Evolutionary conservation across 1,139 yeast species (phyloP).

Genomic region (Taphrina populina): DNA sequence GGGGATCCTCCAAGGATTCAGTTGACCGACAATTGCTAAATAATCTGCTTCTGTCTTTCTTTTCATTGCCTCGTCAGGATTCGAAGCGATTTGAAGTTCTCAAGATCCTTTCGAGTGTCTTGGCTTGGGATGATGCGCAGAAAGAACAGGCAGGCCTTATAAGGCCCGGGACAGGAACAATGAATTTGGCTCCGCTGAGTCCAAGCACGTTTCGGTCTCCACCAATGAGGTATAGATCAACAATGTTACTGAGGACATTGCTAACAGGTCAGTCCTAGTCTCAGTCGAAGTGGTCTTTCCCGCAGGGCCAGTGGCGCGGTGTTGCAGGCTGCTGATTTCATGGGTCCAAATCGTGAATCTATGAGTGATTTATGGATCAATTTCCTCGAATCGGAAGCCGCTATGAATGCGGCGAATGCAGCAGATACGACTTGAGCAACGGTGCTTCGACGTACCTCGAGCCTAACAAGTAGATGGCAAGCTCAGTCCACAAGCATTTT

Average conservation of each 20-base stretch:
- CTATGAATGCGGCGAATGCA: constrained; percentile 11
- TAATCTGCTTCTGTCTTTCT: constrained; percentile 77
- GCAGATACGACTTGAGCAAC: not conserved
- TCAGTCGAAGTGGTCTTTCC: constrained; percentile 1
- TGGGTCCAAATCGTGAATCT: constrained; percentile 35
- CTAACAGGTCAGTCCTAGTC: constrained; percentile 6
- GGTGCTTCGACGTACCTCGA: not conserved
- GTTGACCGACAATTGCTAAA: constrained; percentile 77
- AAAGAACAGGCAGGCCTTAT: constrained; percentile 75
- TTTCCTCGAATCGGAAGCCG: constrained; percentile 37
- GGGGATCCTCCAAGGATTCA: constrained; percentile 56
- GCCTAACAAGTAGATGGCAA: too few species aligned
- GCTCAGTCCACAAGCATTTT: too few species aligned
- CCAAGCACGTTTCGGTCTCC: constrained; percentile 6
- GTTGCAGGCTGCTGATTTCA: constrained; percentile 30
- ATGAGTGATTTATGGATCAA: constrained; percentile 39
- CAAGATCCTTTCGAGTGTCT: constrained; percentile 73
- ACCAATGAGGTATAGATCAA: constrained; percentile 3
- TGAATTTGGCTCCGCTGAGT: constrained; percentile 5
- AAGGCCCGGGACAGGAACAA: constrained; percentile 29
- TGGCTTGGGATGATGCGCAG: constrained; percentile 85
- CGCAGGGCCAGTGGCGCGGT: constrained; percentile 19
- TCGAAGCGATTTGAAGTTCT: constrained; percentile 90
- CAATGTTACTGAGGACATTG: not conserved
- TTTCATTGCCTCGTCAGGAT: constrained; percentile 87